Conservation (phyloP, 768 basidiomycete genomes). For the Chalciporus chontae region DNA sequence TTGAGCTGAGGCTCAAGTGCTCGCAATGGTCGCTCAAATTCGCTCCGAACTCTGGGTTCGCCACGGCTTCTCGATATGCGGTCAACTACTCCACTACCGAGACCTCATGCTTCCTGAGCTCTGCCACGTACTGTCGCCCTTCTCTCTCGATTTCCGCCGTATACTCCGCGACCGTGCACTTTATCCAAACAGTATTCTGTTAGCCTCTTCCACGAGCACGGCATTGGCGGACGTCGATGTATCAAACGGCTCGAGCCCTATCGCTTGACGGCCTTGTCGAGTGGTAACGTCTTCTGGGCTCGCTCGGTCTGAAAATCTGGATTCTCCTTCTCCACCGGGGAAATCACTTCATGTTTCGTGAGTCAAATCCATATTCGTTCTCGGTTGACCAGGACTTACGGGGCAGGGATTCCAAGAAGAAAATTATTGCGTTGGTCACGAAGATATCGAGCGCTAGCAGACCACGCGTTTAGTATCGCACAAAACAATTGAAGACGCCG, state of each 20-base stretch:
- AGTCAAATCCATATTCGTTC: not conserved
- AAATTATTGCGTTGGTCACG: constrained; percentile 49
- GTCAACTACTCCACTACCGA: constrained; percentile 92
- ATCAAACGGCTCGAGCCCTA: constrained; percentile 42
- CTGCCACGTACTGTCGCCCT: constrained; percentile 55
- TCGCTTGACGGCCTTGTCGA: constrained; percentile 35
- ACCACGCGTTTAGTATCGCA: not conserved
- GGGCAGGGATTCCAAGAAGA: constrained; percentile 44
- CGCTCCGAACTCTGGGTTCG: constrained; percentile 96
- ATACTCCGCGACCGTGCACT: not conserved
- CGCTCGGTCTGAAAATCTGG: constrained; percentile 38
- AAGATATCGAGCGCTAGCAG: constrained; percentile 43
- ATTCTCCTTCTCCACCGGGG: constrained; percentile 51
- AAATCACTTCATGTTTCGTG: constrained; percentile 39
- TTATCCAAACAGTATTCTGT: constrained; percentile 23
- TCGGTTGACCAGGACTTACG: constrained; percentile 31
- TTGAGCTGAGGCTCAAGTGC: constrained; percentile 42
- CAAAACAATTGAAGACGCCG: not conserved
- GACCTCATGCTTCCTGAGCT: constrained; percentile 94
- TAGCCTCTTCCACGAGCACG: constrained; percentile 26
- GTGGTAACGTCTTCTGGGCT: constrained; percentile 32
- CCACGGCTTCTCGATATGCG: constrained; percentile 93
- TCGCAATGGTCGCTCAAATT: constrained; percentile 92
- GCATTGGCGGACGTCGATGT: constrained; percentile 8
- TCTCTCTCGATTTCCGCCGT: not conserved